Conservation (phyloP, 2,329 filamentous ascomycete species). For the Penicillium sp. region DNA sequence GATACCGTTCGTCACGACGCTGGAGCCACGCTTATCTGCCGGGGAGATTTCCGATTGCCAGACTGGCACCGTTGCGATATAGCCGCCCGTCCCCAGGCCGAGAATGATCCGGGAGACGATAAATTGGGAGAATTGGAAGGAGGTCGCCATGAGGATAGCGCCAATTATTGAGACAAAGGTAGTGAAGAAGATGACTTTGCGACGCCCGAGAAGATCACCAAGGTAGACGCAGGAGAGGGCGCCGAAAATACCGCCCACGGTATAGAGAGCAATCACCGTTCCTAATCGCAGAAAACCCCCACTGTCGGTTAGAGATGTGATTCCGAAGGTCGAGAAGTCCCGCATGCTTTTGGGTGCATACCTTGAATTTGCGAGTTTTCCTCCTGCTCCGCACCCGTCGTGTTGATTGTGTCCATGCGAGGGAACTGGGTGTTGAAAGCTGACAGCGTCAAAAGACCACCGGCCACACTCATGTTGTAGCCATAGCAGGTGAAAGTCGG, state of each 20-base stretch:
- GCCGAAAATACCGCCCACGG: constrained; percentile 44
- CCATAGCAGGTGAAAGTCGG: constrained; percentile 45
- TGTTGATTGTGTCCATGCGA: constrained; percentile 44
- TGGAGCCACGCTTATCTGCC: constrained; percentile 42
- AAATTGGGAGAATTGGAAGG: constrained; percentile 42
- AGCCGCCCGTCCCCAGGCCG: constrained; percentile 41
- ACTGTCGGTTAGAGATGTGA: too few species aligned
- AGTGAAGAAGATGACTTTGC: constrained; percentile 41
- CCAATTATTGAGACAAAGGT: constrained; percentile 40
- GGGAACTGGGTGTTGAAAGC: constrained; percentile 39
- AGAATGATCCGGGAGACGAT: constrained; percentile 42
- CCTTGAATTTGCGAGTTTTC: constrained; percentile 43
- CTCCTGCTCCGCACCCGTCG: constrained; percentile 37
- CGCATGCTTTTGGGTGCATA: neutral
- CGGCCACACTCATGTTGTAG: constrained; percentile 49
- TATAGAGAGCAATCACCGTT: constrained; percentile 42
- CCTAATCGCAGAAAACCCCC: constrained; percentile 17
- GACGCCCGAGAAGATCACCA: constrained; percentile 43
- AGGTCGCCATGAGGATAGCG: constrained; percentile 40
- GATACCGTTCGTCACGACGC: constrained; percentile 48
- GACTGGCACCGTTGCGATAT: constrained; percentile 42
- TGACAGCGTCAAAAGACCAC: constrained; percentile 38
- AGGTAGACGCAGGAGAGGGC: constrained; percentile 42
- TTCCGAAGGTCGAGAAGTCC: neutral
- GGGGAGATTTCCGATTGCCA: constrained; percentile 39